Evolutionary conservation across 257 asterid genomes (phyloP).

Genomic region (Scutellaria galericulata): DNA sequence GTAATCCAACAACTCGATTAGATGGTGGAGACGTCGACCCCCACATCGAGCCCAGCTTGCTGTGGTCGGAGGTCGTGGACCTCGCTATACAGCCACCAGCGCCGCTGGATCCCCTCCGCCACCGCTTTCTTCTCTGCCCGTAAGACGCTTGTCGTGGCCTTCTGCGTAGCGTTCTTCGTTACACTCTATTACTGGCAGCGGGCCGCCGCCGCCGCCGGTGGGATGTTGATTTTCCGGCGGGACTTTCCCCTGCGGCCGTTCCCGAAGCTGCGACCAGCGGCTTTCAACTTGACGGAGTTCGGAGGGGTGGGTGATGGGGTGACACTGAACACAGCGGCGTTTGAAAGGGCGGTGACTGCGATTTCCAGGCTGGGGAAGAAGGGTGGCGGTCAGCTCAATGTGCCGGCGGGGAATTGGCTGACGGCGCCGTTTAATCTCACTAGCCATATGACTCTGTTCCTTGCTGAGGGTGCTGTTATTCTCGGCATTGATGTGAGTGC

Average conservation of each 20-base stretch:
- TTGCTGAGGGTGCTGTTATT: constrained; percentile 75
- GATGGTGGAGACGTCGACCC: constrained; percentile 59
- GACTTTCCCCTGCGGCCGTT: constrained; percentile 39
- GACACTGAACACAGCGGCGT: constrained; percentile 71
- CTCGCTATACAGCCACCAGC: constrained; percentile 38
- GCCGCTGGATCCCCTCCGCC: constrained; percentile 51
- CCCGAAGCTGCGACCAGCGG: constrained; percentile 60
- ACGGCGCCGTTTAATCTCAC: constrained; percentile 91
- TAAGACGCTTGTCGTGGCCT: constrained; percentile 45
- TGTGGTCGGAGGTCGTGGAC: constrained; percentile 46
- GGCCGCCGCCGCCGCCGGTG: constrained; percentile 44
- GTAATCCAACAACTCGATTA: not conserved
- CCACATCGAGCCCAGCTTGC: constrained; percentile 47
- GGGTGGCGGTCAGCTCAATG: constrained; percentile 88
- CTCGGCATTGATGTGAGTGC: constrained; percentile 75
- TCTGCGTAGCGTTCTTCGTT: constrained; percentile 47
- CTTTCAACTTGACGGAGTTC: constrained; percentile 74
- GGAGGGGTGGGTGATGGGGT: constrained; percentile 86
- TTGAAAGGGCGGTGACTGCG: constrained; percentile 65
- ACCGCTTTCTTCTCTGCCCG: constrained; percentile 45
- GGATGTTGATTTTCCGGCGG: constrained; percentile 47
- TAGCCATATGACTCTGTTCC: constrained; percentile 84
- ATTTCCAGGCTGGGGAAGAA: constrained; percentile 59
- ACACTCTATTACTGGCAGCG: constrained; percentile 58
- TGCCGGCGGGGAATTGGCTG: constrained; percentile 78